phyloP scores from a whole-genome alignment of 805 yeast species.

The Kurtzmaniella cleridarum region DNA sequence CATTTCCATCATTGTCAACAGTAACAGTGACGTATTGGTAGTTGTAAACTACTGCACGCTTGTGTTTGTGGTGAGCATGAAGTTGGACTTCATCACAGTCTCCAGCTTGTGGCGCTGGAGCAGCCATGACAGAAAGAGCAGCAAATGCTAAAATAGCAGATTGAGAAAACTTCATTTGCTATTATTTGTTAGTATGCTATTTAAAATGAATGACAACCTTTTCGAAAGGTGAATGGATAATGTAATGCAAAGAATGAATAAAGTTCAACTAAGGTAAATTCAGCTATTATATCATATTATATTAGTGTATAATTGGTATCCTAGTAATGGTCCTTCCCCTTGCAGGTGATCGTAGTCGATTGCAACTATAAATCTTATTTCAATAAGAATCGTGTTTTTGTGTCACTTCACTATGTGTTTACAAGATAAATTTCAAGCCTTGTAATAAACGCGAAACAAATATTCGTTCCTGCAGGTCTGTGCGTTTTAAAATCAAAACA shows the following conservation, averaged over 20 bases:
- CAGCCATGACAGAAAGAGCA: slow-evolving; percentile 14
- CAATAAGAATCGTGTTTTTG: too few species aligned
- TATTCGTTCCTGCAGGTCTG: too few species aligned
- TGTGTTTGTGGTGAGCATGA: slow-evolving; percentile 60
- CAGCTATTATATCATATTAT: too few species aligned
- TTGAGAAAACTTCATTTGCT: slow-evolving; percentile 13
- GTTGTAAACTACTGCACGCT: slow-evolving; percentile 49
- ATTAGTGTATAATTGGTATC: too few species aligned
- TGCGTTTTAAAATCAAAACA: too few species aligned
- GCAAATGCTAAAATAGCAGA: slow-evolving; percentile 16
- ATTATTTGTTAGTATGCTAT: slow-evolving; percentile 2
- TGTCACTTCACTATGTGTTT: too few species aligned
- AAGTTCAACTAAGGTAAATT: not conserved
- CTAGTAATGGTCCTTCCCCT: too few species aligned
- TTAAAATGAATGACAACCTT: not conserved
- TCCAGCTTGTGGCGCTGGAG: slow-evolving; percentile 21
- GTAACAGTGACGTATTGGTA: slow-evolving; percentile 39
- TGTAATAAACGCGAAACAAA: too few species aligned
- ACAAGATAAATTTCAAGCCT: too few species aligned
- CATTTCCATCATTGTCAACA: slow-evolving; percentile 39
- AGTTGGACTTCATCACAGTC: slow-evolving; percentile 39
- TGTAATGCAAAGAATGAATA: not conserved
- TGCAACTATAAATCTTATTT: too few species aligned
- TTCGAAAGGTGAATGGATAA: not conserved
- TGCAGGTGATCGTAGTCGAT: too few species aligned